Percentiles rank a stretch among this genome's conserved stretches.
Conservation (phyloP, 1,284 basidiomycete genomes). For the Xerocomus amazonicus region DNA sequence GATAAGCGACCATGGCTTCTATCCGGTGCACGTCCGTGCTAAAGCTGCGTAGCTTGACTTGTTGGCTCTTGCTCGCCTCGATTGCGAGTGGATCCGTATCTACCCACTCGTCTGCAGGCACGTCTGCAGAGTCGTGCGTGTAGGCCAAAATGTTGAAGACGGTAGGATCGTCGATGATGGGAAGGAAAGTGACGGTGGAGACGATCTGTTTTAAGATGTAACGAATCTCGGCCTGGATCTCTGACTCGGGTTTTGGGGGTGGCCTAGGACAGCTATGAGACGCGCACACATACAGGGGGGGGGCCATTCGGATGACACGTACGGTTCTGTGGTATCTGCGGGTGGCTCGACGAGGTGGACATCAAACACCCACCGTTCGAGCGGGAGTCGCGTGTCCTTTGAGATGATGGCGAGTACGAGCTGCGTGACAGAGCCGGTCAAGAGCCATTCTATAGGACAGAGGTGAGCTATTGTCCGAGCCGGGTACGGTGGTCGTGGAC, state of each 20-base stretch:
- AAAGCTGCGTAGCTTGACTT: constrained; percentile 88
- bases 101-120: constrained; percentile 89
- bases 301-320: constrained; percentile 21
- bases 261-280: constrained; percentile 33
- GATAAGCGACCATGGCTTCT: constrained; percentile 85
- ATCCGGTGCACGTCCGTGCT: constrained; percentile 89
- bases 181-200: constrained; percentile 92
- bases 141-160: constrained; percentile 96
- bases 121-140: constrained; percentile 81
- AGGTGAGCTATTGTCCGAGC: too few species aligned
- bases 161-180: constrained; percentile 92
- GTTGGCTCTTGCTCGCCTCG: constrained; percentile 93
- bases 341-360: constrained; percentile 74
- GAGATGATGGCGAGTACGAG: constrained; percentile 95
- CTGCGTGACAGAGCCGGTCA: constrained; percentile 86
- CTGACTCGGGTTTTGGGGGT: constrained; percentile 74
- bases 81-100: constrained; percentile 95
- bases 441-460: constrained; percentile 77
- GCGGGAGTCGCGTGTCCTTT: constrained; percentile 85
- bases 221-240: constrained; percentile 96
- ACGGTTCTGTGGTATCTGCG: constrained; percentile 48
- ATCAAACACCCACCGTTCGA: constrained; percentile 99
- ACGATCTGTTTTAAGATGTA: constrained; percentile 99
- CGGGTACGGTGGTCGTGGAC: constrained; percentile 28
- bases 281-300: not conserved